Evolutionary conservation across 2,329 filamentous ascomycete species (phyloP), one percentile per base, ranked within the genome.

Genomic region (Taxawa tesnikishii): DNA sequence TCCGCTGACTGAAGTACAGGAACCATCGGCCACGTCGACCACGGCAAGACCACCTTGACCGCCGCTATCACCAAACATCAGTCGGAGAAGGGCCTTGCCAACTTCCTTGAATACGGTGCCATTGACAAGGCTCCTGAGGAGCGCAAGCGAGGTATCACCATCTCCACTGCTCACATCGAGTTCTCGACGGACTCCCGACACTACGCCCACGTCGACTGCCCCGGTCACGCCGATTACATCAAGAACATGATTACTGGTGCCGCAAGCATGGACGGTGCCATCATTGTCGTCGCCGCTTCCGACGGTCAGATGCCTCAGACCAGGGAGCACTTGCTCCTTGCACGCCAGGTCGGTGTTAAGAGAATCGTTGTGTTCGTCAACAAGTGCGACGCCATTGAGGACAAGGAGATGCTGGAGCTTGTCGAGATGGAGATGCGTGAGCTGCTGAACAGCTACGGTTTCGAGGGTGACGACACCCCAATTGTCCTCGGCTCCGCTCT

Each of bases 191-290:
- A 94, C 1, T 71, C 70, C 57, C 80, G 90, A 55, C 90, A 98
- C 70, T 98, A 98, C 68, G 90, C 90, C 53, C 90, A 98, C 75
- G 90, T 98, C 69, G 90, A 98, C 75, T 98, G 90, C 66, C 90
- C 90, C 38, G 90, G 90, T 65, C 90, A 98, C 79, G 90, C 90
- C 65, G 90, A 98, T 84, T 98, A 98, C 73, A 96, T 98, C 71
- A 98, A 98, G 77, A 98, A 98, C 79, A 98, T 98, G 90, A 98
- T 98, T 62, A 98, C 90, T 47, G 90, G 90, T 77, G 87, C 90
- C 42, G 88, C 92, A 53, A 93, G 85, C 71, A 98, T 98, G 90
- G 90, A 98, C 53, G 90, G 90, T 53, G 88, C 90, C 53, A 88
- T 98, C 58, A 94, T 98, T 53, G 90, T 98, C 46, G 92, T 98